phyloP scores from a whole-genome alignment of 2,329 filamentous ascomycete species.

The Graphiopsis chlorocephala region DNA sequence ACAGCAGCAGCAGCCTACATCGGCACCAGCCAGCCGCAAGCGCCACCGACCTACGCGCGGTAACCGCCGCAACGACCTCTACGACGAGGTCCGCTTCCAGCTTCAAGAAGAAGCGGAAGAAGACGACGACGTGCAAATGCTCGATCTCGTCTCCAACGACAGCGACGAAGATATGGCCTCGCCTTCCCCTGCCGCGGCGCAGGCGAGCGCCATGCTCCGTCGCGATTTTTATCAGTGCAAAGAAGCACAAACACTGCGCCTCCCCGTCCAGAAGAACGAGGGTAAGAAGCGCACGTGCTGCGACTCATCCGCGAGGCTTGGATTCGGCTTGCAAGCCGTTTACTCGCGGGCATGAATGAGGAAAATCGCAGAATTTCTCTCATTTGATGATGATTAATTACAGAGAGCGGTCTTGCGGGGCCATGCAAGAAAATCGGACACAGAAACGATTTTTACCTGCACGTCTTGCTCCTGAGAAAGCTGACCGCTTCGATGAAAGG shows the following conservation, averaged over 20 bases:
- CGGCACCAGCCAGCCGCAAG: constrained; percentile 29
- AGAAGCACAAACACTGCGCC: constrained; percentile 24
- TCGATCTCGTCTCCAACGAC: constrained; percentile 19
- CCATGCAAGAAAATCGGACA: not conserved
- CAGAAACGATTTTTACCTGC: not conserved
- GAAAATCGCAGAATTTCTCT: not conserved
- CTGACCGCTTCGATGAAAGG: not conserved
- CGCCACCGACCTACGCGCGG: constrained; percentile 30
- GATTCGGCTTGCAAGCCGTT: constrained; percentile 2
- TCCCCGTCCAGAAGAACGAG: constrained; percentile 31
- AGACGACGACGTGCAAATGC: constrained; percentile 28
- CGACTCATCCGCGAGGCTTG: constrained; percentile 21
- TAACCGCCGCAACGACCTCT: constrained; percentile 32
- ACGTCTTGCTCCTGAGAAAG: not conserved
- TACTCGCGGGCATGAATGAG: constrained; percentile 7
- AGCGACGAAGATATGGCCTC: constrained; percentile 21
- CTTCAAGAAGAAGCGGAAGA: constrained; percentile 31
- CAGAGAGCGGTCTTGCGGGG: not conserved
- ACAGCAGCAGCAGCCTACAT: constrained; percentile 13
- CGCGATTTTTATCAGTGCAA: constrained; percentile 21
- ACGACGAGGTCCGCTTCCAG: constrained; percentile 35
- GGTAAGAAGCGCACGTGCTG: constrained; percentile 36
- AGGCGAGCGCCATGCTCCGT: constrained; percentile 28
- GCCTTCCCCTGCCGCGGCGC: constrained; percentile 27
- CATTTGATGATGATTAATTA: not conserved